Base-by-base conservation (phyloP, 257 asterid genomes). In the Paraleonurus japonicus region DNA sequence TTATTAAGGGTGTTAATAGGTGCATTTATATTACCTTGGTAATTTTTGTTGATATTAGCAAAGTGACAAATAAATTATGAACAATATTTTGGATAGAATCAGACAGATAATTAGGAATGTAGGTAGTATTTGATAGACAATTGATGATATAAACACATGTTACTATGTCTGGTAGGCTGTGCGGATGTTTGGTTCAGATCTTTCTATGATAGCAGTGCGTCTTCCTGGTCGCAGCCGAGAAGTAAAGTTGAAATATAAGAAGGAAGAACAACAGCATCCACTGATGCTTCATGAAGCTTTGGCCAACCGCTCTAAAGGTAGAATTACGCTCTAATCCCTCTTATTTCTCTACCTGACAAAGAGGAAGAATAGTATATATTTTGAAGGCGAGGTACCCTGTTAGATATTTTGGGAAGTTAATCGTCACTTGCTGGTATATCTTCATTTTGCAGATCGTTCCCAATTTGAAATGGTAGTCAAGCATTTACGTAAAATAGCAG, bases 141-240 rank as follows among this genome's bases (percentile, higher is more conserved):
- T n/a, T n/a, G n/a, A n/a, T n/a, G n/a, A n/a, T n/a, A n/a, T n/a
- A n/a, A n/a, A n/a, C n/a, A n/a, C n/a, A n/a, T n/a, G n/a, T n/a
- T n/a, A n/a, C n/a, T n/a, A n/a, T n/a, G n/a, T n/a, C n/a, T 64
- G 67, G 64, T 63, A 92, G 98, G 98, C 85, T 26, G 67, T 90
- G 37, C 84, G 77, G 82, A 96, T 87, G 81, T 88, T 90, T 84
- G 98, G 98, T 74, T 82, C 96, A 12, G 95, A 93, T 78, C 80
- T 90, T 72, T 86, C 97, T 26, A 82, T 93, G 95, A 89, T 92
- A 81, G 89, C 84, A 60, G 94, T 87, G 67, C 97, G 89, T 65
- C 90, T 93, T 80, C 96, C 96, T 64, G 96, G 76, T 15, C 89
- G 88, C 65, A 83, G 87, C 35, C 90, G 81, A 15, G 95, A 93